These are phyloP conservation scores for Kwoniella bestiolae DNA, from an alignment of 768 basidiomycete species.

Conservation along the genomic window DNA sequence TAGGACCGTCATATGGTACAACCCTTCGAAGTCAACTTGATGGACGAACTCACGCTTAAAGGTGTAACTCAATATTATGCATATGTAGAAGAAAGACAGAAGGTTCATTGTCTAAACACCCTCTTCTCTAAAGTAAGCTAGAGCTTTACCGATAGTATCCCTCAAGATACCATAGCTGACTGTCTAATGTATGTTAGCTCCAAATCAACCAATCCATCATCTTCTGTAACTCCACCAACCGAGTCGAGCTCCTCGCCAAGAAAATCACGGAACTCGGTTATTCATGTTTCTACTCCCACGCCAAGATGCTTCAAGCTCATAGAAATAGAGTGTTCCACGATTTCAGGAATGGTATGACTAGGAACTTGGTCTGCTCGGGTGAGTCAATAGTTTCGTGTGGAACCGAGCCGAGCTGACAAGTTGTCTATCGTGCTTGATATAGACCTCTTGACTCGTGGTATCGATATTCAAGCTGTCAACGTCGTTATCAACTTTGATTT, in stretches of 20 bases:
- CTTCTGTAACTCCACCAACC: conserved; percentile 99
- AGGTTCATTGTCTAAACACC: conserved; percentile 99
- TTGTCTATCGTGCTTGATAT: not conserved
- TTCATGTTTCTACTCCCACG: conserved; percentile 99
- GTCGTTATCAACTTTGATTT: conserved; percentile 99
- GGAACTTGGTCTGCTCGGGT: conserved; percentile 90
- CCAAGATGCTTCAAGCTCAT: conserved; percentile 98
- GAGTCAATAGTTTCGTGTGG: conserved; percentile 22
- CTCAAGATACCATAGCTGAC: too few species aligned
- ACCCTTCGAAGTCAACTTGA: conserved; percentile 98
- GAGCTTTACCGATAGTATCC: too few species aligned
- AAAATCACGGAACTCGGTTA: conserved; percentile 99
- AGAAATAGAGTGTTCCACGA: conserved; percentile 99
- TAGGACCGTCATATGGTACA: conserved; percentile 74
- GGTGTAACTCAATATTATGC: conserved; percentile 99
- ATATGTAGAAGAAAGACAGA: conserved; percentile 98
- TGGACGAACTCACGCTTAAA: conserved; percentile 98
- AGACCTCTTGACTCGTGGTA: conserved; percentile 96
- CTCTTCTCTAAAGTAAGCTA: conserved; percentile 88
- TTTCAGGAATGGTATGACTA: conserved; percentile 96
- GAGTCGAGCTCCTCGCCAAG: conserved; percentile 97
- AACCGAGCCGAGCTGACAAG: not conserved
- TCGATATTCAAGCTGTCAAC: conserved; percentile 99
- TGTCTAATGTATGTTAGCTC: too few species aligned
- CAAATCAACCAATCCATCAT: conserved; percentile 99